Evolutionary conservation across 768 basidiomycete species (phyloP).

Genomic region (Pleurotus tuoliensis): DNA sequence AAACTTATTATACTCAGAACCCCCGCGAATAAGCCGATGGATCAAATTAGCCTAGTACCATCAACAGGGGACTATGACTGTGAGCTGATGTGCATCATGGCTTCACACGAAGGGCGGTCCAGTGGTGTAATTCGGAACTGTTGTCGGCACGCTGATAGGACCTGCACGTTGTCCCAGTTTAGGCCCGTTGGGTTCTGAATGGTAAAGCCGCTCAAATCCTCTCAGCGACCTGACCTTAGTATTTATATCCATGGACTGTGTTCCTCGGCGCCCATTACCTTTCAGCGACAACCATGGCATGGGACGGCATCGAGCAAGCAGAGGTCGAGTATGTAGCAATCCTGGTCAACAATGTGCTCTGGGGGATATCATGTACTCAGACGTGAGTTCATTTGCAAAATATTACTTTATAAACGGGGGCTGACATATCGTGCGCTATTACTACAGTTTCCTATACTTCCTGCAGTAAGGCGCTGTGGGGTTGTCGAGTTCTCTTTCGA

Average conservation of each 20-base stretch:
- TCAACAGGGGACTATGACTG: too few species aligned
- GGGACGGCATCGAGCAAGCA: neutral
- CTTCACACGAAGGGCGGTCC: too few species aligned
- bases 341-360: constrained; percentile 4
- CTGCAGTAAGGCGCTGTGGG: neutral
- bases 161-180: neutral
- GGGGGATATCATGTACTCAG: constrained; percentile 5
- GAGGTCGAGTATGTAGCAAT: constrained; percentile 6
- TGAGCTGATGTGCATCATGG: too few species aligned
- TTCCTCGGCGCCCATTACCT: neutral
- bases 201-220: neutral
- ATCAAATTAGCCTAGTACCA: too few species aligned
- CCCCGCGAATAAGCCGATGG: too few species aligned
- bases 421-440: neutral
- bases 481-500: neutral
- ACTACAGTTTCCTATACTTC: constrained; percentile 1
- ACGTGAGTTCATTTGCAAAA: neutral
- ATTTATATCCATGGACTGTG: neutral
- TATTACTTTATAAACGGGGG: neutral
- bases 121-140: too few species aligned
- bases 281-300: neutral
- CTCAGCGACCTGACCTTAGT: too few species aligned
- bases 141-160: too few species aligned
- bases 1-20: too few species aligned
- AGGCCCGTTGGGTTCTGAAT: neutral